These are phyloP conservation scores for Beauveria caledonica DNA, from an alignment of 2,329 filamentous ascomycete genomes.

Conservation along the genomic window DNA sequence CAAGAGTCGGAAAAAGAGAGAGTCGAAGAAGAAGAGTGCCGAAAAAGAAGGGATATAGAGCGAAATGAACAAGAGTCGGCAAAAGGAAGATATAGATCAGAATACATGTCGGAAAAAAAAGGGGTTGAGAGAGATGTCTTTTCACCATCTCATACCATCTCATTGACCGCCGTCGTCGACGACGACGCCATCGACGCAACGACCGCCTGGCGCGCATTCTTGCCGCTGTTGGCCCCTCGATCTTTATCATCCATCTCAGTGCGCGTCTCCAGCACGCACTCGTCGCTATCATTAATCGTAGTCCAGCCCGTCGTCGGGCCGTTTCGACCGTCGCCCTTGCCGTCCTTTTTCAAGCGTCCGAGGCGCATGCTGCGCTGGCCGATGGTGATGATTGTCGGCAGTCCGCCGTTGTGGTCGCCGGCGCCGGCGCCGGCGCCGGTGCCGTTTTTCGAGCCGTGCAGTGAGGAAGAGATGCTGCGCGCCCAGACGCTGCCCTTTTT, in stretches of 20 bases:
- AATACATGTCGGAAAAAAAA: too few species aligned
- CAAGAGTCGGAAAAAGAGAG: neutral
- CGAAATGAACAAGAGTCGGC: too few species aligned
- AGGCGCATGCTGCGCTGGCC: constrained; percentile 15
- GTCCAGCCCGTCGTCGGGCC: constrained; percentile 16
- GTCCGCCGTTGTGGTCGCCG: constrained; percentile 9
- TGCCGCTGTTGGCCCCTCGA: neutral
- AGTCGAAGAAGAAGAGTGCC: neutral
- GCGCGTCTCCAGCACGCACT: constrained; percentile 13
- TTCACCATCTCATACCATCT: neutral
- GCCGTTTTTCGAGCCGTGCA: neutral
- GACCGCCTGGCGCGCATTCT: neutral
- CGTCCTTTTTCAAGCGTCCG: constrained; percentile 14
- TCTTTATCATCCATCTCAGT: neutral
- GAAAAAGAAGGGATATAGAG: too few species aligned
- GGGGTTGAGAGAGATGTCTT: too few species aligned
- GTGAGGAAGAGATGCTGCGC: constrained; percentile 12
- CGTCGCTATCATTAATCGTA: constrained; percentile 17
- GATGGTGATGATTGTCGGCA: constrained; percentile 16
- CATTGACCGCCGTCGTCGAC: constrained; percentile 1
- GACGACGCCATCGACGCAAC: neutral
- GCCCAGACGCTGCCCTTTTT: constrained; percentile 14
- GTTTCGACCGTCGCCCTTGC: constrained; percentile 1
- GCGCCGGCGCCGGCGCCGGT: too few species aligned
- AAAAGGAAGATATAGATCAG: too few species aligned